Base-by-base conservation (phyloP, 106 monocot genomes). In the Acorus calamus region DNA sequence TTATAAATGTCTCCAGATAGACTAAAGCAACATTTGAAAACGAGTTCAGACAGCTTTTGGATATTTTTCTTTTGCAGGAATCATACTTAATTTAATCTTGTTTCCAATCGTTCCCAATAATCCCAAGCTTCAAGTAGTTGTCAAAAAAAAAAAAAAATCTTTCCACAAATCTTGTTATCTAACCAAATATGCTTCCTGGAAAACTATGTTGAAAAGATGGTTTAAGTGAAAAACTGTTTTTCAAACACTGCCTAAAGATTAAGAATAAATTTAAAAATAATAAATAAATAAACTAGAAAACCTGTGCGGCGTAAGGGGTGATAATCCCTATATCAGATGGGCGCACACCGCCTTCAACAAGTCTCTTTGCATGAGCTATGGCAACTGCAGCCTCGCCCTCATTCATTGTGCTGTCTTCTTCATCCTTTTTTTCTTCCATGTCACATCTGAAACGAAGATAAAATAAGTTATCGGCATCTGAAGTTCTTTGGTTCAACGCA, bases 341-440 rank as follows among this genome's bases (percentile, higher is more conserved):
- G 74, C 11, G 66, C 63, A 96, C 75, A n/a, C 94, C 87, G 70
- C 86, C 78, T 63, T 84, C 90, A 67, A 87, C 72, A 74, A 96
- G 90, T 71, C 79, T 82, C 64, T 82, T 78, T 60, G 94, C 89
- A 82, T 96, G 94, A 47, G 73, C 72, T 47, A 90, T 73, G 12
- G 87, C 84, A 57, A 90, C 84, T 65, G 74, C 47, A 62, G 90
- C 94, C 66, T 96, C 94, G 46, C 94, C 94, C 67, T 87, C 90
- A 72, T 96, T 96, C 84, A 96, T 69, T 3, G 78, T 87, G 81
- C 94, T 96, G 60, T 85, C 94, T 70, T 94, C 94, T 66, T 94
- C 94, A 72, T 94, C 89, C 73, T 96, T 96, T 70, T 87, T 87
- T 61, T 96, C 94, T 52, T 96, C 94, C 90, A 96, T 96, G 73